Base-by-base conservation (phyloP, 805 yeast species). In the Debaryomyces tyrocola region DNA sequence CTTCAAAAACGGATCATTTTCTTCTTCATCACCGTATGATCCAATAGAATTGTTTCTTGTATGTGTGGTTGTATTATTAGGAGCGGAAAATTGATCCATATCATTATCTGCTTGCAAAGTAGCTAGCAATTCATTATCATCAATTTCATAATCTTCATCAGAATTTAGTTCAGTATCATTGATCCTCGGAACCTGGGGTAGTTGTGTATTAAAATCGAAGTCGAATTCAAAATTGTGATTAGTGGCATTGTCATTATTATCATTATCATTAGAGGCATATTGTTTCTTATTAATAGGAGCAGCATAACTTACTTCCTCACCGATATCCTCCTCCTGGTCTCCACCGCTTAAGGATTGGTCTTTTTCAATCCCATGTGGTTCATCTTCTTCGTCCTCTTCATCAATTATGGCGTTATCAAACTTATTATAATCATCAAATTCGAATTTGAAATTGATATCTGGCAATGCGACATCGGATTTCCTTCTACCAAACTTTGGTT, bases 131-230 rank as follows among this genome's bases (percentile, higher is more conserved):
- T 71, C 78, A 50, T 73, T 72, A 51, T 73, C 78, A 54, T 73
- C 84, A 48, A 79, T 74, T 53, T 79, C 84, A 54, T 84, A 83
- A 56, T 83, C 91, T 9, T 81, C 89, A 46, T 83, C 90, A 0
- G 85, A 79, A 47, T 67, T 68, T 37, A 70, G 54, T 40, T 72
- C 79, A 21, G 69, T 72, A 20, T 78, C 83, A 40, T 73, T 72
- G 48, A 80, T 64, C 50, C 73, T 76, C 12, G 84, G 85, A 3
- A 79, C 84, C 47, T 68, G 77, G 46, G 78, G 60, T 34, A 69
- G 46, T 46, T 67, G 59, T 31, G 57, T 53, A 42, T 67, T 68
- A 40, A 65, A 67, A 29, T 65, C 67, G 41, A 64, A 59, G 33
- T 62, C 67, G 39, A 62, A 52, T 40, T 45, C 43, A 27, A 46